These are phyloP conservation scores for Microsporum audouinii DNA, from an alignment of 2,329 filamentous ascomycete genomes.

Conservation along the genomic window DNA sequence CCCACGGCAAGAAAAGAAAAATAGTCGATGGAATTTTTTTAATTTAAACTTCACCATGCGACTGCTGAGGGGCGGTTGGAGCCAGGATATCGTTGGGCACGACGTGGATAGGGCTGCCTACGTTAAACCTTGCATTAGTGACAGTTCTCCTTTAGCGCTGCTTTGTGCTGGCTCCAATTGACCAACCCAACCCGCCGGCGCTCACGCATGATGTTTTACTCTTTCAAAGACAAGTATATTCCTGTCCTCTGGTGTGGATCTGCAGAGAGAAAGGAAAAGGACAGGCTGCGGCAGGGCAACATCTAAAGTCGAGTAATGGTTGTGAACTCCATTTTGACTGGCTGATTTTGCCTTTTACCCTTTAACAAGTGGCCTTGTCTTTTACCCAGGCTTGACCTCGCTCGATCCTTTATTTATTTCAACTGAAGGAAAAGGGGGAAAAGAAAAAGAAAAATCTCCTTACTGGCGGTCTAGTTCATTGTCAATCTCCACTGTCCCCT, in stretches of 20 bases:
- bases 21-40: not conserved
- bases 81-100: constrained; percentile 7
- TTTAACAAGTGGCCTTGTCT: not conserved
- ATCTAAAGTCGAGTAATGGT: not conserved
- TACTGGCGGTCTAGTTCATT: not conserved
- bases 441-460: constrained; percentile 2
- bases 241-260: not conserved
- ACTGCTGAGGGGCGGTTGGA: constrained; percentile 3
- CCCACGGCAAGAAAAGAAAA: not conserved
- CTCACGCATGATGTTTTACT: constrained; percentile 1
- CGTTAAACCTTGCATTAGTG: constrained; percentile 11
- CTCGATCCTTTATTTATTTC: not conserved
- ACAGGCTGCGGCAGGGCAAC: not conserved
- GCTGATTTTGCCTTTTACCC: not conserved
- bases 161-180: constrained; percentile 14
- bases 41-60: not conserved
- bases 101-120: constrained; percentile 9
- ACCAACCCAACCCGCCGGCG: constrained; percentile 6
- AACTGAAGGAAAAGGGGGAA: not conserved
- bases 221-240: not conserved
- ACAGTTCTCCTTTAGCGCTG: constrained; percentile 4
- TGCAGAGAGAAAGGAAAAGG: not conserved
- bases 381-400: not conserved
- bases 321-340: not conserved
- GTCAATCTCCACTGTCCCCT: not conserved